phyloP scores from a whole-genome alignment of 305 asterid species.

The Fraxinus floribunda region DNA sequence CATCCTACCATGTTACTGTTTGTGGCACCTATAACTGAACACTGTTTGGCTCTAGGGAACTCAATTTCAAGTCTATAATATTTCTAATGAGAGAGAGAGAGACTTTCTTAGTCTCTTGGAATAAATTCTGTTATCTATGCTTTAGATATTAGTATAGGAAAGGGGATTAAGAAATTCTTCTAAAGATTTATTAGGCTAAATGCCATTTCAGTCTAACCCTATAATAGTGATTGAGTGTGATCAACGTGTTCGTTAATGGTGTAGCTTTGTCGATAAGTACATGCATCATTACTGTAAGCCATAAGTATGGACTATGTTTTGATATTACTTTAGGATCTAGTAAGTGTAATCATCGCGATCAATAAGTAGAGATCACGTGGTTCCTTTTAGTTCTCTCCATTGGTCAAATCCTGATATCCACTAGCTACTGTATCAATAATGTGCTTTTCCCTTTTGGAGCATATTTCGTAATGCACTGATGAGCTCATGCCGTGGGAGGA shows the following conservation, averaged over 20 bases:
- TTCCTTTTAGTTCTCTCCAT: neutral
- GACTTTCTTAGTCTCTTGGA: neutral
- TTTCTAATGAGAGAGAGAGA: too few relatives aligned
- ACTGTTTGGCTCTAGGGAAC: neutral
- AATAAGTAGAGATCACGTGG: neutral
- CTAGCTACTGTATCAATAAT: neutral
- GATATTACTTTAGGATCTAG: neutral
- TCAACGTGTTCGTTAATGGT: neutral
- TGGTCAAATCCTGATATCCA: neutral
- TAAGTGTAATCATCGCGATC: neutral
- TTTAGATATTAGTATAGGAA: neutral
- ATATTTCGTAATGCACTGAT: neutral
- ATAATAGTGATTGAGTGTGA: neutral
- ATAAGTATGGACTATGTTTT: neutral
- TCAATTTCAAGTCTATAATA: neutral
- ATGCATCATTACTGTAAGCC: neutral
- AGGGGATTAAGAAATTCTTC: slow-evolving; percentile 10
- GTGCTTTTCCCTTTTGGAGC: neutral
- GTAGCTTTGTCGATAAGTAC: neutral
- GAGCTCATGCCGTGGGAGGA: neutral
- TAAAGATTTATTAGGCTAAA: neutral
- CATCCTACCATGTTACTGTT: neutral
- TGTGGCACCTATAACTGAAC: neutral
- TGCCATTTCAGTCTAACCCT: neutral
- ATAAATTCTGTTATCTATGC: neutral